Evolutionary conservation across 208 protist genomes (phyloP), one percentile per base, ranked within the genome.

Genomic region (Paratrypanosoma confusum): DNA sequence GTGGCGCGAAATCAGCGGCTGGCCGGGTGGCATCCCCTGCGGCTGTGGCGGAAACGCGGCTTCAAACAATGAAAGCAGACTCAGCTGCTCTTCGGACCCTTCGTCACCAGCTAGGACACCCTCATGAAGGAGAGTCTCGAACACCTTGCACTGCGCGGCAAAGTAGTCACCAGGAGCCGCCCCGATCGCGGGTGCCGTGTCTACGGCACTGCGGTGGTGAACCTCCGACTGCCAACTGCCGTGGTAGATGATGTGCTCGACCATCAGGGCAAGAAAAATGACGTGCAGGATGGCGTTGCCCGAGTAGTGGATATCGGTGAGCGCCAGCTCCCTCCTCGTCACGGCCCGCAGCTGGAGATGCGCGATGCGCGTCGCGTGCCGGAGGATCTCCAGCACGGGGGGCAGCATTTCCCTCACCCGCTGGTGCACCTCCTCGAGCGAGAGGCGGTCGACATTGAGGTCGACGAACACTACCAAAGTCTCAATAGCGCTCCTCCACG

Each of bases 231-330:
- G 50, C 61, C 68, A 77, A 0, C 52, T 57, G 1, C 41, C 57
- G 13, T 83, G 72, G 38, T 65, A 86, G 2, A 86, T 21, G 4
- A 76, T 35, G 46, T 84, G 64, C 48, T 92, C 78, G 16, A 76
- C 49, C 33, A 83, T 78, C 8, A 92, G 57, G 10, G 88, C 17
- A 18, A 66, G 64, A 7, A 50, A 83, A 6, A 84, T 31, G 17
- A 79, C 56, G 29, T 92, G 83, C n/a, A 80, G 17, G 1, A 62
- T 28, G 14, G 48, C 61, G 29, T 79, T 88, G 7, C 55, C 44
- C 5, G 62, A 65, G 48, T 82, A 88, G n/a, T 41, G 29, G 5
- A 60, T 33, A 10, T 50, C n/a, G 25, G 7, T 21, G 6, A 21
- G 34, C 18, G 28, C 5, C 5, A 14, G 18, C 3, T 27, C 24